Conservation (phyloP, 176 grass and related monocot species). For the Ensete glaucum region DNA sequence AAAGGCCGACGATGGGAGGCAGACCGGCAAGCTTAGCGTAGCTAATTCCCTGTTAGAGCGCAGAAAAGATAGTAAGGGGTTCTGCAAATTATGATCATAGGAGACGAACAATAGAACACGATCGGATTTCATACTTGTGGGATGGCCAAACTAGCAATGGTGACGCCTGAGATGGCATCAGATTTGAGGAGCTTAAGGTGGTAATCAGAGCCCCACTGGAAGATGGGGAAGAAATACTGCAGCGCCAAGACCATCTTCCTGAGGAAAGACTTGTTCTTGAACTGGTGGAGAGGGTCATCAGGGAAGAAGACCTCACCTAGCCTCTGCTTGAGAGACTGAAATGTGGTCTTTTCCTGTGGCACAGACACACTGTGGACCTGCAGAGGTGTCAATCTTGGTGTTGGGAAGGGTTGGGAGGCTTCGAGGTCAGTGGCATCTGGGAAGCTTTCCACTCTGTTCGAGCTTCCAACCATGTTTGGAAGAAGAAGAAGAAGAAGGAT, state of each 20-base stretch:
- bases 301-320: constrained; percentile 89
- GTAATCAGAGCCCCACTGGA: constrained; percentile 81
- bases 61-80: background rate
- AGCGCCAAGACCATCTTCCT: constrained; percentile 54
- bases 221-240: constrained; percentile 93
- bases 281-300: constrained; percentile 86
- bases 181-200: constrained; percentile 67
- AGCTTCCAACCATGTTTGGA: constrained; percentile 26
- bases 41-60: constrained; percentile 71
- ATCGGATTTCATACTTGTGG: constrained; percentile 38
- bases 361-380: constrained; percentile 68
- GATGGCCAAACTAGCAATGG: constrained; percentile 98
- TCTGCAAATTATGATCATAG: background rate
- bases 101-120: background rate
- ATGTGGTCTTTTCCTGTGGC: constrained; percentile 42
- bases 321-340: constrained; percentile 42
- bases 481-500: background rate
- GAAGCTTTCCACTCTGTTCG: constrained; percentile 50
- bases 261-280: constrained; percentile 71
- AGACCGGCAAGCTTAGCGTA: constrained; percentile 97
- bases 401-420: background rate
- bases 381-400: background rate
- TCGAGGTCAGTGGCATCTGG: constrained; percentile 35
- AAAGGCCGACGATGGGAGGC: constrained; percentile 86
- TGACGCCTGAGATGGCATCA: constrained; percentile 77